Evolutionary conservation across 164 flowering plant genomes (phyloP).

Genomic region (Vitis rotundifolia): DNA sequence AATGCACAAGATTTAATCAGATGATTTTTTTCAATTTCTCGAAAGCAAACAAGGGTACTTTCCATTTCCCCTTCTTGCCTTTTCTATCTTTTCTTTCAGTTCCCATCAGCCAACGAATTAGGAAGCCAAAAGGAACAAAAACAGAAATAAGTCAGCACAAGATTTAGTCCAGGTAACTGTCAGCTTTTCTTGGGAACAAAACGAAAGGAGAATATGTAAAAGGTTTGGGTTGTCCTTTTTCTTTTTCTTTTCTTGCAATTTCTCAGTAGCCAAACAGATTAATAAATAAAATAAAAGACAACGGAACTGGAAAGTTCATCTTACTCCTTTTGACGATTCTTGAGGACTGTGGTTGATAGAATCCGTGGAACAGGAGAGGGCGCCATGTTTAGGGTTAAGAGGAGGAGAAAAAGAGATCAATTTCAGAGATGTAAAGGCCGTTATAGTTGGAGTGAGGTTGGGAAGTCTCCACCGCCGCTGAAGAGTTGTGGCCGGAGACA

Average conservation of each 20-base stretch:
- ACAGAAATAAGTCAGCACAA: not conserved
- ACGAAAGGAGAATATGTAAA: no score
- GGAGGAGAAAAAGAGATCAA: constrained; percentile 1
- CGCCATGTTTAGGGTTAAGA: constrained; percentile 5
- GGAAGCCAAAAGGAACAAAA: not conserved
- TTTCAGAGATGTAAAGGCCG: not conserved
- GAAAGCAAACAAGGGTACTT: no score
- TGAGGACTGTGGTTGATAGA: constrained; percentile 13
- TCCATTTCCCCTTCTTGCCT: no score
- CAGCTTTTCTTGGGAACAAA: no score
- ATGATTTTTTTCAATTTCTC: no score
- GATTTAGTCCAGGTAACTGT: no score
- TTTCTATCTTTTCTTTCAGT: no score
- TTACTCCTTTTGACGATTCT: constrained; percentile 33
- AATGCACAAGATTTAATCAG: no score
- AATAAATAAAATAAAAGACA: not conserved
- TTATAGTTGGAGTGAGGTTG: not conserved
- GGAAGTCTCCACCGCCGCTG: constrained; percentile 16
- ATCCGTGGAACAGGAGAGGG: constrained; percentile 30
- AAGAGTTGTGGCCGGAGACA: constrained; percentile 1
- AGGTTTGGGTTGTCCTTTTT: no score
- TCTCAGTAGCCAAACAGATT: not conserved
- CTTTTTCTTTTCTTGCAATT: not conserved
- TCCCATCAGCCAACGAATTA: no score
- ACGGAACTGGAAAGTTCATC: not conserved